Evolutionary conservation across 140 eudicot genomes (phyloP), one percentile per base, ranked within the genome.

Genomic region (Flaveria floridana): DNA sequence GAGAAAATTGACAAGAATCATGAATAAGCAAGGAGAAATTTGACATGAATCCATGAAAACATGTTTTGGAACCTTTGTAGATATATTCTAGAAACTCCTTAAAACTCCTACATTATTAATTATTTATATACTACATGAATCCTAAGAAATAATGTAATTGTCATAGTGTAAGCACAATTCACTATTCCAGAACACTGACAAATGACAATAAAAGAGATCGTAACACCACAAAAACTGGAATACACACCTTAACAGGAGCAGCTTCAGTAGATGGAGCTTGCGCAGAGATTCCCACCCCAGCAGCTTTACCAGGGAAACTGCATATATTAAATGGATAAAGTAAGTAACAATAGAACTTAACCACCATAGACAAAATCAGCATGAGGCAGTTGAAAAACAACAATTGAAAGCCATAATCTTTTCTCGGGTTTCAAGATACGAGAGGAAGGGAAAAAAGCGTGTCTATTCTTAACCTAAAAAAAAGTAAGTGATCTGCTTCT

Each of bases 221-320:
- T 8, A n/a, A 71, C 4, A 51, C 14, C 42, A 57, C 42, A 28
- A 71, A 56, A 30, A 34, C 39, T 5, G 18, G 13, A 25, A 72
- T 6, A 82, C 72, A 46, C 30, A 87, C 92, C 92, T 86, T 84
- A 65, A 67, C 67, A 6, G 92, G 90, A 48, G 95, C 86, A 81
- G 90, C 81, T 74, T 73, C 89, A 1, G 83, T 85, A 4, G 95
- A 58, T 65, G 90, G 77, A 76, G 83, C 72, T 57, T 81, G 85
- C 26, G 81, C 72, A 26, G 75, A 81, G 26, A 93, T 39, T n/a
- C 86, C 85, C 63, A 93, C 97, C 1, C 98, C 97, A 71, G 71
- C 87, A 71, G 96, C 95, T 78, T 83, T 86, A 47, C 98, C 97
- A n/a, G 96, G 98, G 75, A 93, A 93, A 72, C 98, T 93, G 83